Conservation (phyloP, 805 yeast genomes). For the Saturnispora zaruensis region DNA sequence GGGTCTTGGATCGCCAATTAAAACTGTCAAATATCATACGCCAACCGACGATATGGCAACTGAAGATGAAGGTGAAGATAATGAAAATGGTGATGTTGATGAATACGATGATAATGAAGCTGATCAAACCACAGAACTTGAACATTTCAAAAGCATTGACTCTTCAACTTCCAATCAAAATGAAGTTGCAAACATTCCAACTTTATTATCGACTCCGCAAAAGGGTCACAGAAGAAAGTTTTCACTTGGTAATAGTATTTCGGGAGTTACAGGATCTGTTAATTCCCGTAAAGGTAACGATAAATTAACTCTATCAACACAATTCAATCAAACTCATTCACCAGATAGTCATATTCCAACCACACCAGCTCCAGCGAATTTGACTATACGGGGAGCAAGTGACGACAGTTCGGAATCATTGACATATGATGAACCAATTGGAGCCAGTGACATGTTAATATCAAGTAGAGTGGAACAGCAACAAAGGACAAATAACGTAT, state of each 20-base stretch:
- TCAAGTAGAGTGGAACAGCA: slow-evolving; percentile 49
- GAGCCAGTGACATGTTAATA: slow-evolving; percentile 50
- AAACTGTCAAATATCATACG: not conserved
- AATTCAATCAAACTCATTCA: slow-evolving; percentile 35
- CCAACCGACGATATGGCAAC: not conserved
- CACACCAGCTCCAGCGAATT: slow-evolving; percentile 33
- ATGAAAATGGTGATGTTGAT: slow-evolving; percentile 14
- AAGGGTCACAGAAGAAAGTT: slow-evolving; percentile 53
- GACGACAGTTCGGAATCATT: slow-evolving; percentile 53
- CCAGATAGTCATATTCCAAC: slow-evolving; percentile 22
- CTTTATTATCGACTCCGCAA: slow-evolving; percentile 22
- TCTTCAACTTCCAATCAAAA: slow-evolving; percentile 20
- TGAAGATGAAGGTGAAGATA: slow-evolving; percentile 15
- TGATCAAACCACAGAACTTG: not conserved
- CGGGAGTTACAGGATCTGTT: slow-evolving; percentile 28
- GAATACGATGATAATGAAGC: slow-evolving; percentile 6
- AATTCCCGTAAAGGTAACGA: slow-evolving; percentile 25
- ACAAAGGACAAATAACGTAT: slow-evolving; percentile 16
- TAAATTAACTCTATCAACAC: slow-evolving; percentile 28
- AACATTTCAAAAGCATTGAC: slow-evolving; percentile 9
- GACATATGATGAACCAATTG: slow-evolving; percentile 41
- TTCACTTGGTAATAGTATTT: slow-evolving; percentile 50
- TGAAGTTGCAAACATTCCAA: slow-evolving; percentile 19
- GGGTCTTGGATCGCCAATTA: slow-evolving; percentile 5
- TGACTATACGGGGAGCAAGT: slow-evolving; percentile 27